Conservation (phyloP, 495 filamentous ascomycete genomes). For the Penicillium diatomitis region DNA sequence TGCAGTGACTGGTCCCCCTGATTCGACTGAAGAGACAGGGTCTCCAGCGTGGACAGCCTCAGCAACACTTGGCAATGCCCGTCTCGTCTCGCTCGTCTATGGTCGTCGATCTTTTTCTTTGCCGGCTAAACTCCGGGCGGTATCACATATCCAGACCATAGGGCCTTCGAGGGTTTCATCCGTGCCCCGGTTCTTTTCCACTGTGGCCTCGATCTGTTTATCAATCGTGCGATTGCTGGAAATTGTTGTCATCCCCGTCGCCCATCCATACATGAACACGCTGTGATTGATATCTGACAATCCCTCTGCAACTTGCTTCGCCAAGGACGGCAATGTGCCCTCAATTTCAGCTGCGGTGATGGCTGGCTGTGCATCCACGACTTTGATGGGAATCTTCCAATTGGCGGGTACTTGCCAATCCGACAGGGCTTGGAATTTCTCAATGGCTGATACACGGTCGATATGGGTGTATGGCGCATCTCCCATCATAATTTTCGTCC, state of each 20-base stretch:
- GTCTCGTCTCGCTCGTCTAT: slow-evolving; percentile 6
- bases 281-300: slow-evolving; percentile 55
- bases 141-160: slow-evolving; percentile 51
- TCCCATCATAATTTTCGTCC: slow-evolving; percentile 48
- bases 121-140: slow-evolving; percentile 55
- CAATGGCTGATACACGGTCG: slow-evolving; percentile 21
- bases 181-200: slow-evolving; percentile 31
- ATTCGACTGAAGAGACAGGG: background rate
- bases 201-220: slow-evolving; percentile 49
- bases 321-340: slow-evolving; percentile 28
- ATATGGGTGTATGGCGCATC: slow-evolving; percentile 15
- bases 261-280: slow-evolving; percentile 65
- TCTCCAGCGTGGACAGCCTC: background rate
- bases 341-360: slow-evolving; percentile 20
- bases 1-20: no score
- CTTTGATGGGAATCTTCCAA: slow-evolving; percentile 43
- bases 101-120: slow-evolving; percentile 46
- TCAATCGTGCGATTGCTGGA: slow-evolving; percentile 57
- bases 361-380: slow-evolving; percentile 29
- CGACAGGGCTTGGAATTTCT: slow-evolving; percentile 39
- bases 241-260: slow-evolving; percentile 48
- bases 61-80: background rate
- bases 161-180: slow-evolving; percentile 43
- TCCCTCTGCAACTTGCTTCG: slow-evolving; percentile 29
- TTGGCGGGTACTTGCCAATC: slow-evolving; percentile 40